These are phyloP conservation scores for Boletus subparvulus DNA, from an alignment of 768 basidiomycete genomes.

Conservation along the genomic window DNA sequence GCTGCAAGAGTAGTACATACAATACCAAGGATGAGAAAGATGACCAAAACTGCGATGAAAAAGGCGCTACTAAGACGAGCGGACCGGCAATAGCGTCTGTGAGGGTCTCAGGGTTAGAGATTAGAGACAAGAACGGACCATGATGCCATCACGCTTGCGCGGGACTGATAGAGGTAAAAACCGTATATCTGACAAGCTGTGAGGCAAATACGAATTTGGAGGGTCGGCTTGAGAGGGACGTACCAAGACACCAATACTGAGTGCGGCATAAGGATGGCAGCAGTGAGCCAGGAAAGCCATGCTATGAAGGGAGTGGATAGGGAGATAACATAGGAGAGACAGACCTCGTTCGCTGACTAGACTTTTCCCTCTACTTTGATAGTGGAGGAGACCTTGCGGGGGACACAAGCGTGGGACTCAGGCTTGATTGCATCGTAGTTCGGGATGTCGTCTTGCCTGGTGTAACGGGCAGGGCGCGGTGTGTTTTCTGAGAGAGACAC, in stretches of 20 bases:
- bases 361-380: constrained; percentile 93
- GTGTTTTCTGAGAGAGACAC: constrained; percentile 45
- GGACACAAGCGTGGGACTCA: constrained; percentile 56
- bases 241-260: constrained; percentile 67
- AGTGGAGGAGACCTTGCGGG: constrained; percentile 78
- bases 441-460: constrained; percentile 73
- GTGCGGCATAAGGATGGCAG: constrained; percentile 62
- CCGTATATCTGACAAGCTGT: constrained; percentile 66
- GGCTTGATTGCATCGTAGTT: constrained; percentile 49
- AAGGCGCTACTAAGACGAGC: constrained; percentile 75
- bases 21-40: constrained; percentile 82
- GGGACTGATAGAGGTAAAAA: constrained; percentile 79
- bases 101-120: neutral
- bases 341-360: constrained; percentile 92
- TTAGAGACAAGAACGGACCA: constrained; percentile 48
- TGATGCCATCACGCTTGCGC: constrained; percentile 84
- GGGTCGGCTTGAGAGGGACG: neutral
- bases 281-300: constrained; percentile 91
- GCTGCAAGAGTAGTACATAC: constrained; percentile 26
- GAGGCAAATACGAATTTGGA: neutral
- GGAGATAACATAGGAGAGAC: constrained; percentile 19
- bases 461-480: constrained; percentile 47
- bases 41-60: constrained; percentile 84
- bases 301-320: constrained; percentile 43
- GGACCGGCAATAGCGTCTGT: constrained; percentile 84